Conservation (phyloP, 495 filamentous ascomycete genomes). For the Podospora conica region DNA sequence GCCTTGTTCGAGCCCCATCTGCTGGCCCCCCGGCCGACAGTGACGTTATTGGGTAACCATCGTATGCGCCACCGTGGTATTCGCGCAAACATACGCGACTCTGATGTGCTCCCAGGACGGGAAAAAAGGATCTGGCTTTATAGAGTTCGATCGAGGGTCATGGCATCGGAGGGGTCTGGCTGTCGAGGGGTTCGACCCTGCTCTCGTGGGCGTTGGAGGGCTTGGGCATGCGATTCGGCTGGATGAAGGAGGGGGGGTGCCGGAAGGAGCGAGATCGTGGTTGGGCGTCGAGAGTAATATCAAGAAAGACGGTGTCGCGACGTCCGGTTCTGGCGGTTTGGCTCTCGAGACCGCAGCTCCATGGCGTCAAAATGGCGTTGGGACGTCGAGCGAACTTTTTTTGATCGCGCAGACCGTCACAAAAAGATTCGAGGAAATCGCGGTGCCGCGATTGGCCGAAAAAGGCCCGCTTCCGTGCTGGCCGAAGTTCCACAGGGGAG, state of each 20-base stretch:
- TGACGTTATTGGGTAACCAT: constrained; percentile 46
- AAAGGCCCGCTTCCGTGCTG: background rate
- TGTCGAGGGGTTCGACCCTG: background rate
- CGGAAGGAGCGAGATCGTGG: background rate
- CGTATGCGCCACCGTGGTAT: constrained; percentile 39
- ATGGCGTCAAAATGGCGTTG: background rate
- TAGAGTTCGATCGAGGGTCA: constrained; percentile 22
- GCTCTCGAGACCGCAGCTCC: background rate
- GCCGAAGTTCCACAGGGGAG: background rate
- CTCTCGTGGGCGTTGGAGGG: background rate
- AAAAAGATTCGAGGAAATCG: background rate
- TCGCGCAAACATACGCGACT: constrained; percentile 46
- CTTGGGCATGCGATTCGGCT: background rate
- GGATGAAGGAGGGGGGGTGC: background rate
- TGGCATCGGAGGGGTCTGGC: constrained; percentile 21
- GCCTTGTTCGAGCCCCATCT: constrained; percentile 13
- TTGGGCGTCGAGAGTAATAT: background rate
- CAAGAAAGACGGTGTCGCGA: background rate
- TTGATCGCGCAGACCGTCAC: background rate
- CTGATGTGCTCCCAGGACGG: constrained; percentile 34
- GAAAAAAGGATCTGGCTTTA: constrained; percentile 42
- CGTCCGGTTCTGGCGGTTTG: background rate
- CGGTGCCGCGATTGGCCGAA: background rate
- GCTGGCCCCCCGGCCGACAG: constrained; percentile 48
- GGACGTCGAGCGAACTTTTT: background rate